A percentile compares a stretch with the other conserved stretches of the same genome.
phyloP scores from a whole-genome alignment of 164 flowering plant genomes.

The Berberis thunbergii region DNA sequence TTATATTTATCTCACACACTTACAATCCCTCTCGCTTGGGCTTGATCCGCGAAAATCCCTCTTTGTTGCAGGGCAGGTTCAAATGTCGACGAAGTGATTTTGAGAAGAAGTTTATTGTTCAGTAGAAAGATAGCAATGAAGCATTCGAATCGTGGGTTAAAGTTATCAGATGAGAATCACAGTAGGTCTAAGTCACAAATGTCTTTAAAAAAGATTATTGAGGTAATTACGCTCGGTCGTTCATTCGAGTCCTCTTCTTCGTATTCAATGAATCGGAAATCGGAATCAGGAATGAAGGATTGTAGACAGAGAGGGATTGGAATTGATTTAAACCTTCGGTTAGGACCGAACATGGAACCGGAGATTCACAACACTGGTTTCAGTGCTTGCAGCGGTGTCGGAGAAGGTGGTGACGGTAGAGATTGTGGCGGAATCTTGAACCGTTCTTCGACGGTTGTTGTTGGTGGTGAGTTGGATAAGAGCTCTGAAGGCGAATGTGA shows the following conservation, averaged over 20 bases:
- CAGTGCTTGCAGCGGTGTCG: slow-evolving; percentile 19
- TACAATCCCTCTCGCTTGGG: neutral
- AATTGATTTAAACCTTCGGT: slow-evolving; percentile 31
- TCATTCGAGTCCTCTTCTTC: slow-evolving; percentile 3
- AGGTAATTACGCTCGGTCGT: slow-evolving; percentile 16
- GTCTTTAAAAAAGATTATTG: slow-evolving; percentile 28
- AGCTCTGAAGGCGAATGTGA: slow-evolving; percentile 21
- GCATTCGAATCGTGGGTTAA: slow-evolving; percentile 7
- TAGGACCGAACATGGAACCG: slow-evolving; percentile 11
- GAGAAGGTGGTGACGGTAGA: slow-evolving; percentile 8
- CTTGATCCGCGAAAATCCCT: slow-evolving; percentile 12
- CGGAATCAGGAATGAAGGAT: slow-evolving; percentile 4
- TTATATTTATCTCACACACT: no score
- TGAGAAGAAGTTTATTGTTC: neutral
- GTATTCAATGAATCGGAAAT: neutral
- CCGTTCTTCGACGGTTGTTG: slow-evolving; percentile 5
- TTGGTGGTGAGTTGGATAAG: slow-evolving; percentile 3
- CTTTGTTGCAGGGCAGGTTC: slow-evolving; percentile 3
- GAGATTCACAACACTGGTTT: slow-evolving; percentile 5
- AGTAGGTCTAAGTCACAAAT: slow-evolving; percentile 30
- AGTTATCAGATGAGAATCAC: slow-evolving; percentile 4
- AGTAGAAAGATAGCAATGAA: slow-evolving; percentile 10
- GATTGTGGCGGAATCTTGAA: slow-evolving; percentile 1
- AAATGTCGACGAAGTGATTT: neutral
- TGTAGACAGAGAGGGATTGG: slow-evolving; percentile 11